These are phyloP conservation scores for Annona cherimola DNA, from an alignment of 164 flowering plant species.

Conservation along the genomic window DNA sequence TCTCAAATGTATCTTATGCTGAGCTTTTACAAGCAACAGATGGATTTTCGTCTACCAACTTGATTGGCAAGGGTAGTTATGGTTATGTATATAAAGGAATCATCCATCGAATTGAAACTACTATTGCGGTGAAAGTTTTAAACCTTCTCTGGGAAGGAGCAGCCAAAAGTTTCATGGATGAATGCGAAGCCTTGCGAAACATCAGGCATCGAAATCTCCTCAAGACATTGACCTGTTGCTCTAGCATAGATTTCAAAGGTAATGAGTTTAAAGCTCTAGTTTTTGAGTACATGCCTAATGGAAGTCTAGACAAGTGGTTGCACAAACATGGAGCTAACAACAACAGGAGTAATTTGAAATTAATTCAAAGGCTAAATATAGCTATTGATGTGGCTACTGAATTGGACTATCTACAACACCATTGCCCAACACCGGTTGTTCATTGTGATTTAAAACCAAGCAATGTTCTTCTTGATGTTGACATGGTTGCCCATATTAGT, in stretches of 20 bases:
- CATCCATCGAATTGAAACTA: not conserved
- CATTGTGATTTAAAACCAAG: slow-evolving; percentile 9
- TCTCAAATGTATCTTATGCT: not conserved
- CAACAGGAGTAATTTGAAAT: not conserved
- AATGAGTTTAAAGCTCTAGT: slow-evolving; percentile 6
- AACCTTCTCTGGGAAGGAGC: slow-evolving; percentile 8
- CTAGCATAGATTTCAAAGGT: not conserved
- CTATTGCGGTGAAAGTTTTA: slow-evolving; percentile 9
- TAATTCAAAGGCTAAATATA: slow-evolving; percentile 7
- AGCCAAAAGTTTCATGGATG: slow-evolving; percentile 10
- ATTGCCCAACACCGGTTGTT: slow-evolving; percentile 11
- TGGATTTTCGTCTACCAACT: not conserved
- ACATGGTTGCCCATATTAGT: slow-evolving; percentile 17
- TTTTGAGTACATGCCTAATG: slow-evolving; percentile 10
- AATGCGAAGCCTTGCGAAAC: slow-evolving; percentile 7
- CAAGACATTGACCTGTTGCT: not conserved
- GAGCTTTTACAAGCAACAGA: not conserved
- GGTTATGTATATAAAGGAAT: slow-evolving; percentile 3
- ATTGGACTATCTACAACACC: slow-evolving; percentile 9
- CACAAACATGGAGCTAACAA: not conserved
- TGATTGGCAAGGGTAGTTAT: slow-evolving; percentile 6
- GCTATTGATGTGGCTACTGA: not conserved
- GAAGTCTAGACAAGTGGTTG: slow-evolving; percentile 12
- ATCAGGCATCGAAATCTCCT: slow-evolving; percentile 9
- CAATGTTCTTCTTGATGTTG: slow-evolving; percentile 12